phyloP scores from a whole-genome alignment of 805 yeast species.

The Vanderwaltozyma tropicalis region DNA sequence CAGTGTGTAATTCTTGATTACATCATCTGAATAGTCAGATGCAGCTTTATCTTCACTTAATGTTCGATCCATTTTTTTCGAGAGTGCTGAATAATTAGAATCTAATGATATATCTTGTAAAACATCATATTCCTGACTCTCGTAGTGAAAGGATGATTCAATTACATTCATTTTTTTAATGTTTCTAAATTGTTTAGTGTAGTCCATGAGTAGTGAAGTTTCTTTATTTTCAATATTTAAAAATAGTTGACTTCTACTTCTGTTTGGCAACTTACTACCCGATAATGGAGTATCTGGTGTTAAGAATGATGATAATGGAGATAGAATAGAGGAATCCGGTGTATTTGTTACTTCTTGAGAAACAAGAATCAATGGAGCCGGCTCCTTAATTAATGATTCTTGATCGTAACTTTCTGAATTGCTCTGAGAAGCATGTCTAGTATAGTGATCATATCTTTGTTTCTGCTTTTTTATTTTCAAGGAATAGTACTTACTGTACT shows the following conservation, averaged over 20 bases:
- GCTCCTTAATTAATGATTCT: conserved; percentile 15
- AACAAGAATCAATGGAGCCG: not conserved
- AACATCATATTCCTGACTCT: conserved; percentile 30
- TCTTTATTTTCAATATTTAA: no score
- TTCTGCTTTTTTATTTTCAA: conserved; percentile 25
- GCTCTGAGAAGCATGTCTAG: conserved; percentile 13
- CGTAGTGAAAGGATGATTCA: conserved; percentile 23
- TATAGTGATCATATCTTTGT: conserved; percentile 23
- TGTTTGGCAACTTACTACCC: no score
- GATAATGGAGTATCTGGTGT: no score
- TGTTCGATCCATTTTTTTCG: not conserved
- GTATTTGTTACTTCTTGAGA: not conserved
- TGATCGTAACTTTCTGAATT: conserved; percentile 3
- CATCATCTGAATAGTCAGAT: no score
- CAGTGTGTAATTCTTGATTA: no score
- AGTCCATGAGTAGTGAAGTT: no score
- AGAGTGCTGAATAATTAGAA: not conserved
- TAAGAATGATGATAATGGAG: not conserved
- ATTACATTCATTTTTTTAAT: no score
- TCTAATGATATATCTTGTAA: conserved; percentile 8
- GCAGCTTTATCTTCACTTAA: not conserved
- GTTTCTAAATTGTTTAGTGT: no score
- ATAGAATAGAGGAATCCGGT: not conserved
- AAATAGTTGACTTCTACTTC: no score
- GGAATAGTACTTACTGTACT: conserved; percentile 14